Evolutionary conservation across 352 stramenopile species (phyloP), one percentile per base, ranked within the genome.

Genomic region (Aphanomyces euteiches): DNA sequence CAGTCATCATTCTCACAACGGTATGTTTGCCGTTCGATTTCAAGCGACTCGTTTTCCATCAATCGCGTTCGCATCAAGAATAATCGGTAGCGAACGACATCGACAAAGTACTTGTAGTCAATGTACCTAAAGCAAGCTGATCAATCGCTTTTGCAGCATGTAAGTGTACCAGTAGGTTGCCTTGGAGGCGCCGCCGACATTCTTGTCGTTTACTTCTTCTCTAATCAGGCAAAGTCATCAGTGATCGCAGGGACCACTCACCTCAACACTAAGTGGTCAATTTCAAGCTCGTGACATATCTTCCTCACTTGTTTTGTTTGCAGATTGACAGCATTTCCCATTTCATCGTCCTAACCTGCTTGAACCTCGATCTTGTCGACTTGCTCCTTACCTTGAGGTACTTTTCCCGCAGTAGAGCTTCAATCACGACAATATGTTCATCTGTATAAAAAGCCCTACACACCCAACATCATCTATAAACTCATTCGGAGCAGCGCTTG

Each of bases 101-200:
- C 87, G 53, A 93, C 85, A 77, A 96, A 94, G 75, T 96, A 93
- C 74, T 96, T 96, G 83, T 94, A 96, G 80, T 96, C 88, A 78
- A 96, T 96, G 78, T 96, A 95, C 75, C 75, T 84, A 67, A 21
- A 7, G 7, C 34, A 21, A 28, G 7, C 64, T 56, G 67, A 19
- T 15, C 7, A 13, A 60, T 13, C 12, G 17, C 7, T 69, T 8
- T 21, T 47, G 19, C 17, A 28, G 3, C 19, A 36, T 47, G 17
- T 15, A 39, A 61, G 61, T 67, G 39, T 56, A 85, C 87, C 88
- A 95, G 73, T 95, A 95, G 60, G 86, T 92, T 53, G 84, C 92
- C 61, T 87, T 94, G 47, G 86, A 93, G 66, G 85, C 92, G n/a
- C 88, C 88, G 43, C 86, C 86, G 5, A 82, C 38, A 2, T 84